These are phyloP conservation scores for Blastocystis sp. DNA, from an alignment of 352 stramenopile species.

Conservation along the genomic window DNA sequence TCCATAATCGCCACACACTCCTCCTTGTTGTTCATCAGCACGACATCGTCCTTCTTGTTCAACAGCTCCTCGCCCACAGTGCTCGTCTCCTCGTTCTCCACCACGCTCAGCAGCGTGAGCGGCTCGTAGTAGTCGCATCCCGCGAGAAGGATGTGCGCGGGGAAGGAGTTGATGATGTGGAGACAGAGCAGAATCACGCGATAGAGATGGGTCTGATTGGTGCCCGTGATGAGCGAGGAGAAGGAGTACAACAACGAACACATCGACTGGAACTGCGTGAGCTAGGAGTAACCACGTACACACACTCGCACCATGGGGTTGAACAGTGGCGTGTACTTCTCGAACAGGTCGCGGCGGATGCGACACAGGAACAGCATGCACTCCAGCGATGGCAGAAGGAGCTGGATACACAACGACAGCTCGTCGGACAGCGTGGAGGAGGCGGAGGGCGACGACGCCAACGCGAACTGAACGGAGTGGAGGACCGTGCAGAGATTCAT, in stretches of 20 bases:
- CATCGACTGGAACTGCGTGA: slow-evolving; percentile 58
- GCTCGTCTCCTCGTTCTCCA: slow-evolving; percentile 36
- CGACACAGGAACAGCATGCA: slow-evolving; percentile 13
- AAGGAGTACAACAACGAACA: slow-evolving; percentile 16
- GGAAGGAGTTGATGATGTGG: slow-evolving; percentile 68
- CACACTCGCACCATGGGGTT: slow-evolving; percentile 1
- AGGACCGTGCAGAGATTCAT: slow-evolving; percentile 24
- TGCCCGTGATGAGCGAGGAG: not conserved
- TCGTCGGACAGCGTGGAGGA: not conserved
- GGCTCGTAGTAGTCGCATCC: slow-evolving; percentile 51
- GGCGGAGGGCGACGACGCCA: not conserved
- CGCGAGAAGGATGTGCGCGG: slow-evolving; percentile 53
- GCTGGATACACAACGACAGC: slow-evolving; percentile 22
- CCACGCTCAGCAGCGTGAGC: slow-evolving; percentile 26
- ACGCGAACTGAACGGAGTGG: slow-evolving; percentile 55
- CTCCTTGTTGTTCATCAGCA: slow-evolving; percentile 37
- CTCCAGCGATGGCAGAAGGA: slow-evolving; percentile 32
- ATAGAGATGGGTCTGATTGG: not conserved
- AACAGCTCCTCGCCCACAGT: slow-evolving; percentile 56
- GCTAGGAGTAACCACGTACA: not conserved
- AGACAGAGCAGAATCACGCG: slow-evolving; percentile 27
- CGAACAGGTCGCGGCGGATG: slow-evolving; percentile 56
- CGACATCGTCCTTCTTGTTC: slow-evolving; percentile 20
- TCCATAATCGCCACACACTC: slow-evolving; percentile 33
- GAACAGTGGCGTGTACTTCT: slow-evolving; percentile 65